phyloP scores from a whole-genome alignment of 305 asterid genomes.

The Fraxinus dipetala region DNA sequence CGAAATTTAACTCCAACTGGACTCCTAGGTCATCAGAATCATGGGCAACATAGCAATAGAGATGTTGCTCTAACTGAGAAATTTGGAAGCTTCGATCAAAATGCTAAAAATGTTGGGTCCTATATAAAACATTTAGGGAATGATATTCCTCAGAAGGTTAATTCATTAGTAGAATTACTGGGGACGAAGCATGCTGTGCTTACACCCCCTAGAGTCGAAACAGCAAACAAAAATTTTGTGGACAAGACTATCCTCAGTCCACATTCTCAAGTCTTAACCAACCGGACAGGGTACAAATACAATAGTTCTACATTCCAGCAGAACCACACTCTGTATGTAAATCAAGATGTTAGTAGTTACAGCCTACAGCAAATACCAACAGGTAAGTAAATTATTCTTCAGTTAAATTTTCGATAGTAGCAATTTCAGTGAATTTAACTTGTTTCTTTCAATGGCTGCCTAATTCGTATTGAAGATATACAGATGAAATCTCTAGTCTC shows the following conservation, averaged over 20 bases:
- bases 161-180: slow-evolving; percentile 44
- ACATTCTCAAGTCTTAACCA: slow-evolving; percentile 33
- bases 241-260: slow-evolving; percentile 27
- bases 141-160: slow-evolving; percentile 36
- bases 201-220: slow-evolving; percentile 23
- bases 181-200: slow-evolving; percentile 25
- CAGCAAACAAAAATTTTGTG: slow-evolving; percentile 22
- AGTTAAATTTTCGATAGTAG: background rate
- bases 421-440: slow-evolving; percentile 8
- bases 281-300: slow-evolving; percentile 21
- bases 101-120: slow-evolving; percentile 29
- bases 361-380: slow-evolving; percentile 34
- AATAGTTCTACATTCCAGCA: slow-evolving; percentile 29
- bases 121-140: slow-evolving; percentile 28
- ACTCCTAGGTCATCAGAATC: slow-evolving; percentile 12
- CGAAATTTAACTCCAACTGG: slow-evolving; percentile 18
- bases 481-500: background rate
- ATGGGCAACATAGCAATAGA: slow-evolving; percentile 20
- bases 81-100: slow-evolving; percentile 28
- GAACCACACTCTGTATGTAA: slow-evolving; percentile 23
- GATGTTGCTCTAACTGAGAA: slow-evolving; percentile 20
- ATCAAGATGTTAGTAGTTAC: slow-evolving; percentile 32
- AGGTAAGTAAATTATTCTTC: slow-evolving; percentile 38
- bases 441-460: slow-evolving; percentile 1
- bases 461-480: background rate